phyloP scores from a whole-genome alignment of 2,329 filamentous ascomycete species.

The Elsinoe australis region DNA sequence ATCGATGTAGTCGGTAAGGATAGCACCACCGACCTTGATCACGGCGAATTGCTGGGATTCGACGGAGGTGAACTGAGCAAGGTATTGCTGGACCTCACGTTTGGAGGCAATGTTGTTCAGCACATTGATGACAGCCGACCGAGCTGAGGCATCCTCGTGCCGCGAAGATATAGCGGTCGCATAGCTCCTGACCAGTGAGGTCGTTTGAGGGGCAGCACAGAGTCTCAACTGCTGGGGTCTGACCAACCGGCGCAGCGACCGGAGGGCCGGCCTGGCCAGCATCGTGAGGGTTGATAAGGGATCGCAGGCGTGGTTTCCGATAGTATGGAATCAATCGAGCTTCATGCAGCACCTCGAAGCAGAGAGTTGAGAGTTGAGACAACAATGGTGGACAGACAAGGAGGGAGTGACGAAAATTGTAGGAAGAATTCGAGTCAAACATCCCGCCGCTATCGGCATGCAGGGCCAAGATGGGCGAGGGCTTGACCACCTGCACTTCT shows the following conservation, averaged over 20 bases:
- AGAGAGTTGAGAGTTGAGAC: not conserved
- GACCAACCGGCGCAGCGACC: constrained; percentile 15
- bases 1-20: constrained; percentile 88
- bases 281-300: constrained; percentile 6
- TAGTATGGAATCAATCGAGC: not conserved
- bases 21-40: constrained; percentile 95
- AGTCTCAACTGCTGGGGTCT: constrained; percentile 10
- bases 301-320: not conserved
- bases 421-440: constrained; percentile 16
- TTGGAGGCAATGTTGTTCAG: constrained; percentile 94
- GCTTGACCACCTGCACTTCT: not conserved
- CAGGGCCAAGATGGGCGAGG: constrained; percentile 8
- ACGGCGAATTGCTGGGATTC: constrained; percentile 96
- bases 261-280: constrained; percentile 17
- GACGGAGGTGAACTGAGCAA: constrained; percentile 93
- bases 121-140: constrained; percentile 78
- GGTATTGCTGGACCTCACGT: constrained; percentile 92
- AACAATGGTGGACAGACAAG: not conserved
- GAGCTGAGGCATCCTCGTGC: constrained; percentile 52
- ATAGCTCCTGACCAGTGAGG: constrained; percentile 16
- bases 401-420: constrained; percentile 15
- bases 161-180: constrained; percentile 29
- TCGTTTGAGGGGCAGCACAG: constrained; percentile 6
- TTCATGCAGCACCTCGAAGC: constrained; percentile 11
- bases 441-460: constrained; percentile 17